A percentile compares a stretch with the other conserved stretches of the same genome.
Evolutionary conservation across 371 early-diverging fungal genomes (phyloP).

Genomic region (Aphelidium insulamus): DNA sequence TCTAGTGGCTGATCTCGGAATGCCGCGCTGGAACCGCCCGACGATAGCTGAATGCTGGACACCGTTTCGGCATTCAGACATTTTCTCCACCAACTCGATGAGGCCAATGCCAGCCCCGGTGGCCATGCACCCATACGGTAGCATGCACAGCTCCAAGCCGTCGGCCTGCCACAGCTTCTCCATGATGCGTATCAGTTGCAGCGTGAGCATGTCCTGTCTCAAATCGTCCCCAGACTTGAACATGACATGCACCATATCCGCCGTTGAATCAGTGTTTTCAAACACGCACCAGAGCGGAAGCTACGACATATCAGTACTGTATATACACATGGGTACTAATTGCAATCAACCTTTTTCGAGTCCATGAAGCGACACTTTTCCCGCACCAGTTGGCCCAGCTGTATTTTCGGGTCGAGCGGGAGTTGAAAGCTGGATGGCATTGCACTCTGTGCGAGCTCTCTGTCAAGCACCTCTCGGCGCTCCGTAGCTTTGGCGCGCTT

Average conservation of each 20-base stretch:
- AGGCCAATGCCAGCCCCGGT: slow-evolving; percentile 4
- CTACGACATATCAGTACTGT: not conserved
- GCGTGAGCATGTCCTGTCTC: slow-evolving; percentile 4
- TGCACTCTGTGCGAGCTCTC: not conserved
- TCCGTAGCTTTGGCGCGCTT: not conserved
- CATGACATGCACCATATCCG: slow-evolving; percentile 1
- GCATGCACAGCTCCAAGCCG: slow-evolving; percentile 4
- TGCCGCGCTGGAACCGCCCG: slow-evolving; percentile 6
- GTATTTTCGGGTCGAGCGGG: slow-evolving; percentile 2
- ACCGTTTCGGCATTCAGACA: slow-evolving; percentile 3
- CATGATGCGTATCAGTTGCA: slow-evolving; percentile 8
- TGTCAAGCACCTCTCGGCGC: not conserved
- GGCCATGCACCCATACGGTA: slow-evolving; percentile 2
- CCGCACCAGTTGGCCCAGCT: not conserved
- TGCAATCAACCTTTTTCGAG: slow-evolving; percentile 2
- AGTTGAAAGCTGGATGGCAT: not conserved
- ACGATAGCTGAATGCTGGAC: slow-evolving; percentile 5
- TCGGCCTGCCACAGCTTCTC: slow-evolving; percentile 5
- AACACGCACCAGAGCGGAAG: slow-evolving; percentile 4
- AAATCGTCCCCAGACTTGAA: slow-evolving; percentile 5
- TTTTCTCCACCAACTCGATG: slow-evolving; percentile 6
- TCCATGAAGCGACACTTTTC: slow-evolving; percentile 7
- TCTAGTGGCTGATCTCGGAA: slow-evolving; percentile 7
- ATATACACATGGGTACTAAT: not conserved
- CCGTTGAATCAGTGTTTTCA: slow-evolving; percentile 1